Evolutionary conservation across 371 early-diverging fungal species (phyloP).

Genomic region (Gilbertella persicaria): DNA sequence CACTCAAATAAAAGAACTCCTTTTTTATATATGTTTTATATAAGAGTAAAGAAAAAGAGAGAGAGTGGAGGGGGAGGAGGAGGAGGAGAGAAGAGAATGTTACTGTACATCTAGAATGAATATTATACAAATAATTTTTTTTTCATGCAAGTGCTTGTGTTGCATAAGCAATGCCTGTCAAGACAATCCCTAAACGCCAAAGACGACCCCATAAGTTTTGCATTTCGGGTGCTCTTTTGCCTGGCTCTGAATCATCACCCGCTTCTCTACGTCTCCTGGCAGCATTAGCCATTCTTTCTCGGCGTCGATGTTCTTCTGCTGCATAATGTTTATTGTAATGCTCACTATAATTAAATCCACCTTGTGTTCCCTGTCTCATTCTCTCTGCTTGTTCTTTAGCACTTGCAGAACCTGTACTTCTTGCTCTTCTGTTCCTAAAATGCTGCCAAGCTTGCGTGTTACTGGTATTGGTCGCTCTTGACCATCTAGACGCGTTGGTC

Average conservation of each 20-base stretch:
- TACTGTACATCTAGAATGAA: no score
- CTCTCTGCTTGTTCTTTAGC: slow-evolving; percentile 46
- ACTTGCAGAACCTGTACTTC: slow-evolving; percentile 41
- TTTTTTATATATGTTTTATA: neutral
- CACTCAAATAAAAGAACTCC: neutral
- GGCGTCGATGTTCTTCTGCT: slow-evolving; percentile 44
- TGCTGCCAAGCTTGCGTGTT: slow-evolving; percentile 42
- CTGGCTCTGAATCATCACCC: slow-evolving; percentile 10
- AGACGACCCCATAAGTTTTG: slow-evolving; percentile 20
- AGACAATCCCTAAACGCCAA: slow-evolving; percentile 23
- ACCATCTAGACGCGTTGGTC: slow-evolving; percentile 7
- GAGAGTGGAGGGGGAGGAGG: neutral
- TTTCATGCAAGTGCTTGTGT: slow-evolving; percentile 8
- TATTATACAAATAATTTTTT: neutral
- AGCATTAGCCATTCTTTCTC: slow-evolving; percentile 35
- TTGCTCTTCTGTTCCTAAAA: slow-evolving; percentile 29
- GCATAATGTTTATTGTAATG: slow-evolving; percentile 41
- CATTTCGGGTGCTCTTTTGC: slow-evolving; percentile 4
- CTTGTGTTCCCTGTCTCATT: slow-evolving; percentile 10
- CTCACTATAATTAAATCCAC: slow-evolving; percentile 27
- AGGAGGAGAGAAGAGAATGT: neutral
- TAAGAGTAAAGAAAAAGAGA: neutral
- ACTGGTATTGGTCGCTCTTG: slow-evolving; percentile 17
- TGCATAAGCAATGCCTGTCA: slow-evolving; percentile 28
- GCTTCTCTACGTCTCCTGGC: slow-evolving; percentile 36